These are phyloP conservation scores for Spatholobus suberectus DNA, from an alignment of 306 rosid genomes.

Conservation along the genomic window DNA sequence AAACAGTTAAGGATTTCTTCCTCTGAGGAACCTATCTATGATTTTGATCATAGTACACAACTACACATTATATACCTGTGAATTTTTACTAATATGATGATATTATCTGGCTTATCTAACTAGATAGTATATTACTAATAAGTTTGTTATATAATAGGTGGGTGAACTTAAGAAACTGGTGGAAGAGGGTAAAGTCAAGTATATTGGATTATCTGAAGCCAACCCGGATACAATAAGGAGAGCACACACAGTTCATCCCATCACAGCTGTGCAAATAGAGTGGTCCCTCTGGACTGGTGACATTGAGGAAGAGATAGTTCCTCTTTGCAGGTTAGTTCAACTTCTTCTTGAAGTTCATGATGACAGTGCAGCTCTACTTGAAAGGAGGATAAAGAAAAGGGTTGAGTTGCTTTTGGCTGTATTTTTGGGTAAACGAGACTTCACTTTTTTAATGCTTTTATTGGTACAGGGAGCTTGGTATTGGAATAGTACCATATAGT, in stretches of 20 bases:
- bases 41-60: background rate
- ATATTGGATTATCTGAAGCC: constrained; percentile 78
- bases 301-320: background rate
- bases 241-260: constrained; percentile 21
- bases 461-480: constrained; percentile 56
- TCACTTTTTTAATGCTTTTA: background rate
- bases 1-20: constrained; percentile 56
- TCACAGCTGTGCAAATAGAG: background rate
- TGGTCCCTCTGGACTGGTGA: background rate
- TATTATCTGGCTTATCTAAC: background rate
- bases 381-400: background rate
- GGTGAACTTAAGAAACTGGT: constrained; percentile 79
- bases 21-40: background rate
- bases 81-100: background rate
- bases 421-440: background rate
- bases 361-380: background rate
- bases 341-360: background rate
- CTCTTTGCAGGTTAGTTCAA: constrained; percentile 34
- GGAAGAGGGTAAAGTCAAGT: constrained; percentile 75
- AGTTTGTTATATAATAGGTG: constrained; percentile 45
- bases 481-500: no score
- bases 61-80: background rate
- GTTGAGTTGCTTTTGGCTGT: background rate
- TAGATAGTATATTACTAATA: no score
- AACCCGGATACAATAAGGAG: constrained; percentile 57